Conservation (phyloP, 495 filamentous ascomycete species). For the Penicillium argentinense region DNA sequence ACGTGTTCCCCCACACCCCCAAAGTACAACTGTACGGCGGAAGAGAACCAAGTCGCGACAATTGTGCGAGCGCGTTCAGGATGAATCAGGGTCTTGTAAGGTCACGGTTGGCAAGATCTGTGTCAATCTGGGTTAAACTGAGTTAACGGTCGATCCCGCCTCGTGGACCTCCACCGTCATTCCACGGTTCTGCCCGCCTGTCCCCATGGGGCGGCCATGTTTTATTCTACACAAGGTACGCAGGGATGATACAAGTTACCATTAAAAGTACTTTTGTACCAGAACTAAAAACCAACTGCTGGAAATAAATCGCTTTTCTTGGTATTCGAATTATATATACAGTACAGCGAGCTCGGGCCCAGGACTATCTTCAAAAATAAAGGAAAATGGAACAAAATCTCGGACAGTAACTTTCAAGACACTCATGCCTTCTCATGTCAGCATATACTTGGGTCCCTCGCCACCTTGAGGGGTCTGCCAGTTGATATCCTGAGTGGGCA, state of each 20-base stretch:
- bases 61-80: too few species aligned
- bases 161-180: conserved; percentile 30
- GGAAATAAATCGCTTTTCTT: conserved; percentile 14
- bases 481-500: conserved; percentile 92
- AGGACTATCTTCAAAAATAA: background rate
- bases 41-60: background rate
- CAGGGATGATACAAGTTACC: background rate
- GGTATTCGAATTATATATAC: conserved; percentile 1
- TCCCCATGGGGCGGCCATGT: conserved; percentile 21
- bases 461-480: conserved; percentile 95
- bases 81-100: too few species aligned
- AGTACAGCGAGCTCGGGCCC: background rate
- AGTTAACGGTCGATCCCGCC: conserved; percentile 12
- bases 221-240: background rate
- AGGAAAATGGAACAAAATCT: background rate
- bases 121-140: too few species aligned
- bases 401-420: background rate
- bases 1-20: conserved; percentile 39
- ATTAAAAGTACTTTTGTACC: background rate
- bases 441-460: conserved; percentile 93
- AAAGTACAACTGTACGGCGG: background rate
- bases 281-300: too few species aligned
- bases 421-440: conserved; percentile 58
- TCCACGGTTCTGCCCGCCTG: conserved; percentile 33
- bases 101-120: too few species aligned